Percentiles rank a stretch among this genome's conserved stretches.
Conservation (phyloP, 495 filamentous ascomycete species). For the Aspergillus asperescens region DNA sequence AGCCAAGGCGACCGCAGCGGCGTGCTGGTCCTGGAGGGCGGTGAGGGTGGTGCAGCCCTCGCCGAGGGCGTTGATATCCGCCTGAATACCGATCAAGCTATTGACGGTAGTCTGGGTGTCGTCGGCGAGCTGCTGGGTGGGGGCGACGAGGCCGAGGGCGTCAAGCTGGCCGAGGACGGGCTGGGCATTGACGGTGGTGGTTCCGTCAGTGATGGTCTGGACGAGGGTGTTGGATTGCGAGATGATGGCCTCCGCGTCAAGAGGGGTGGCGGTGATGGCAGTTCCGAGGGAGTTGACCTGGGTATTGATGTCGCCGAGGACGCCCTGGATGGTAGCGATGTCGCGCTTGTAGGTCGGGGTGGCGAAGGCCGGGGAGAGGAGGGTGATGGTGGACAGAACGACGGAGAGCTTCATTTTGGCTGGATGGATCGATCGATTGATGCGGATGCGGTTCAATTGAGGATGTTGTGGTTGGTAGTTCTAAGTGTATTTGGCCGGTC, state of each 20-base stretch:
- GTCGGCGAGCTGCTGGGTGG: slow-evolving; percentile 5
- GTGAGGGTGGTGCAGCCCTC: not conserved
- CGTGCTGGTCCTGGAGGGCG: not conserved
- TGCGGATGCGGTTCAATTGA: too few species aligned
- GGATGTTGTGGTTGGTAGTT: not conserved
- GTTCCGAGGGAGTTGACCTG: slow-evolving; percentile 2
- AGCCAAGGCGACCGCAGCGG: not conserved
- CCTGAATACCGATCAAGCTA: not conserved
- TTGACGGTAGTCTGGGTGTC: not conserved
- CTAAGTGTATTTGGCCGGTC: too few species aligned
- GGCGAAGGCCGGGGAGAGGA: not conserved
- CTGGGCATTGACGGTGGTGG: not conserved
- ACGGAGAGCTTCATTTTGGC: slow-evolving; percentile 10
- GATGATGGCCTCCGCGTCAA: not conserved
- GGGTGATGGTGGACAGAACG: not conserved
- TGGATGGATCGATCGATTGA: too few species aligned
- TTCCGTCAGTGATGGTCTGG: not conserved
- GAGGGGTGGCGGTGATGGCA: not conserved
- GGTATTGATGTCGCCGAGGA: slow-evolving; percentile 2
- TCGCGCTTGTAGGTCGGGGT: slow-evolving; percentile 4
- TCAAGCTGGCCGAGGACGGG: not conserved
- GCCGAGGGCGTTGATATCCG: not conserved
- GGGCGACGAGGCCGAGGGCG: slow-evolving; percentile 5
- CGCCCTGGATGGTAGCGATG: slow-evolving; percentile 1
- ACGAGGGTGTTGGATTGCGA: slow-evolving; percentile 1